Evolutionary conservation across 805 yeast genomes (phyloP), one percentile per base, ranked within the genome.

Genomic region (Jamesozyma lodderae): DNA sequence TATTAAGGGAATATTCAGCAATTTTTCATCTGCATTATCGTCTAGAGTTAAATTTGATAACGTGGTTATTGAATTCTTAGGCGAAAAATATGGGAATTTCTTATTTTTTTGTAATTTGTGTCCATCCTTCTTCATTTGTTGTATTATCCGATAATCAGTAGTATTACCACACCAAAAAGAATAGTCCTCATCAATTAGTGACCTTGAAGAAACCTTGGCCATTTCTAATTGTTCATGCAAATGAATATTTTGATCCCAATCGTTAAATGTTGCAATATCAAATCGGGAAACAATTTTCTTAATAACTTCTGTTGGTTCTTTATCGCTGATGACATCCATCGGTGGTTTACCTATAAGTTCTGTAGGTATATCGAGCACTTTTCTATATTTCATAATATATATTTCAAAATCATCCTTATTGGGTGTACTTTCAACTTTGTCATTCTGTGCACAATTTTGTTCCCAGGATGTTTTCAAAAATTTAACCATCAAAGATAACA

Each of bases 101-200:
- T 37, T 47, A 18, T 9, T 4, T 3, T 20, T 16, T 3, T 9
- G 3, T 5, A 11, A n/a, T n/a, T n/a, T n/a, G n/a, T n/a, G n/a
- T n/a, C n/a, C n/a, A 16, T 29, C 35, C 8, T 24, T 31, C 10
- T 50, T 36, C 38, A 43, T 11, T 24, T 19, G 14, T 49, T 55
- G 39, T 26, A 56, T 52, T 4, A 58, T 59, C 43, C 77, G 79
- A 52, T 68, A 75, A 56, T 88, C 95, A 46, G 83, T 75, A 1
- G 77, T 64, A 52, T 88, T 90, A 2, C 97, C 97, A 36, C 81
- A 68, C 88, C 90, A 88, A 5, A 87, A 72, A 35, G 73, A 67
- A 6, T 58, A 40, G 3, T 46, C 32, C 8, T 55, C 44, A 13
- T 55, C 53, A 1, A 84, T 63, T 10, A 67, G 70, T 0, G 92